These are phyloP conservation scores for Stereocaulon alpinum DNA, from an alignment of 495 filamentous ascomycete genomes.

Conservation along the genomic window DNA sequence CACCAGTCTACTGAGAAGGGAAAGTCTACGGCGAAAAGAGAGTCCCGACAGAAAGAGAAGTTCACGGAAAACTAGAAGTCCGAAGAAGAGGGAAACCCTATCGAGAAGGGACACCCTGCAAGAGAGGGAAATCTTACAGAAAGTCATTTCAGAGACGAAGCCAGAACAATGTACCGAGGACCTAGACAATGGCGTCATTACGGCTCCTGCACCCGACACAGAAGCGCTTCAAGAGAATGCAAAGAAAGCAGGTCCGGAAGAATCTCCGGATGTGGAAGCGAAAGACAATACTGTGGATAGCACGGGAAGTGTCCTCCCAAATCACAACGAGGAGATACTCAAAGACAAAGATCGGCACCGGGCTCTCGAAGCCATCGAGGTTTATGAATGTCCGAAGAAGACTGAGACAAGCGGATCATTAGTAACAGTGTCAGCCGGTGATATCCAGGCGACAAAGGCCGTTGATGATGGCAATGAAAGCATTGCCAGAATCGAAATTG, in stretches of 20 bases:
- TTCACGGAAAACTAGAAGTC: slow-evolving; percentile 10
- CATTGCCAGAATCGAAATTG: slow-evolving; percentile 10
- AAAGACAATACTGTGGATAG: too few species aligned
- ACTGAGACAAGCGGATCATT: background rate
- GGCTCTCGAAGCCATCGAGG: slow-evolving; percentile 14
- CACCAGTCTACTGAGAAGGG: slow-evolving; percentile 18
- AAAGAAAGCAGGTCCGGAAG: background rate
- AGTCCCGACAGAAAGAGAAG: slow-evolving; percentile 12
- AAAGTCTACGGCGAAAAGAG: slow-evolving; percentile 15
- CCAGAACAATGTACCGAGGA: slow-evolving; percentile 3
- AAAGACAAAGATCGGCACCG: slow-evolving; percentile 13
- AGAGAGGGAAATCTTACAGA: slow-evolving; percentile 19
- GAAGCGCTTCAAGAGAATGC: background rate
- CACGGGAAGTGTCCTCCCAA: background rate
- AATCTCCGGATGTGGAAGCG: background rate
- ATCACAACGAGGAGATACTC: background rate
- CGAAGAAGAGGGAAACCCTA: slow-evolving; percentile 16
- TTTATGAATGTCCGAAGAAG: slow-evolving; percentile 1
- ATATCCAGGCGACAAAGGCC: background rate
- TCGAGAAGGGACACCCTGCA: slow-evolving; percentile 18
- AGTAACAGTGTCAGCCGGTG: background rate
- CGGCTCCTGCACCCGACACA: background rate
- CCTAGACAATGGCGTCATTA: background rate
- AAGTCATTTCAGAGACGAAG: slow-evolving; percentile 11
- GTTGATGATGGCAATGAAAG: slow-evolving; percentile 7